Evolutionary conservation across 768 basidiomycete species (phyloP).

Genomic region (Rhizopogon vinicolor): DNA sequence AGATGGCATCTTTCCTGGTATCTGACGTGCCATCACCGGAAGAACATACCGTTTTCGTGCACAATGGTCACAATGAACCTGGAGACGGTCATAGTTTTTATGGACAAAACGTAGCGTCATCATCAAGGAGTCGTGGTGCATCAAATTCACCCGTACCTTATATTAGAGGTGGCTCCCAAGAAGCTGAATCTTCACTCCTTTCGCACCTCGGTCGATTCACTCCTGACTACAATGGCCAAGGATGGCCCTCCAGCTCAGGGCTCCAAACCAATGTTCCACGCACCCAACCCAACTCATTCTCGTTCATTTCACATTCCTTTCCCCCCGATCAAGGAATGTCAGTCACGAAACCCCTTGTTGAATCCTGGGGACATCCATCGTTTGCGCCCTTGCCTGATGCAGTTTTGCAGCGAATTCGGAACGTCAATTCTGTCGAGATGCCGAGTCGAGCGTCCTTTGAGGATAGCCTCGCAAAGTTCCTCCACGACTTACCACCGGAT

Average conservation of each 20-base stretch:
- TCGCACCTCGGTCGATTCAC: conserved; percentile 11
- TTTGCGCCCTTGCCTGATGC: conserved; percentile 58
- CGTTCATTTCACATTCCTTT: conserved; percentile 43
- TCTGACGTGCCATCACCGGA: conserved; percentile 34
- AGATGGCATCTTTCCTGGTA: conserved; percentile 45
- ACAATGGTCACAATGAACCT: conserved; percentile 18
- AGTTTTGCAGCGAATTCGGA: conserved; percentile 50
- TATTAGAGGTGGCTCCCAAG: conserved; percentile 8
- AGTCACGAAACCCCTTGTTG: conserved; percentile 38
- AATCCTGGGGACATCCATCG: conserved; percentile 55
- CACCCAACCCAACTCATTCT: conserved; percentile 24
- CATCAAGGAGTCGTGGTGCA: conserved; percentile 20
- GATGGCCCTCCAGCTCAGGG: conserved; percentile 12
- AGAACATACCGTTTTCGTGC: conserved; percentile 14
- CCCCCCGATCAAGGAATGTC: conserved; percentile 33
- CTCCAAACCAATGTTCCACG: conserved; percentile 19
- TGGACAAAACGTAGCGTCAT: conserved; percentile 41
- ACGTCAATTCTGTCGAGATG: conserved; percentile 54
- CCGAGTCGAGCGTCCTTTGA: conserved; percentile 53
- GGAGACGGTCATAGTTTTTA: conserved; percentile 39
- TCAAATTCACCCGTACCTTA: conserved; percentile 21
- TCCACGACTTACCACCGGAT: conserved; percentile 46
- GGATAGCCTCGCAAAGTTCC: conserved; percentile 42
- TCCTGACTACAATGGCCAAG: conserved; percentile 20
- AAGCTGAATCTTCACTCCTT: conserved; percentile 11